Evolutionary conservation across 179 eudicot species (phyloP).

Genomic region (Beta lomatogona): DNA sequence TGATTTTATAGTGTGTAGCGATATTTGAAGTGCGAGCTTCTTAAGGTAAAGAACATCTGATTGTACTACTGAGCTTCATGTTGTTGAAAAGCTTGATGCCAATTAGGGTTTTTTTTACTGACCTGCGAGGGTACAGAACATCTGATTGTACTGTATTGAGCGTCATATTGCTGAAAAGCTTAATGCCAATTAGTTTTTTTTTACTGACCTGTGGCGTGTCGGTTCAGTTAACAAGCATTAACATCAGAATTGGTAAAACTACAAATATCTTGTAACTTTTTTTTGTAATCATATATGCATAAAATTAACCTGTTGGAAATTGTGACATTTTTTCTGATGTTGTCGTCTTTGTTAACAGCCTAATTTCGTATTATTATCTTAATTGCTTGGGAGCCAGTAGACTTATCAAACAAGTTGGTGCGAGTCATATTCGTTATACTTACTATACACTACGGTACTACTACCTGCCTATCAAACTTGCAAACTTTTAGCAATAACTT

Average conservation of each 20-base stretch:
- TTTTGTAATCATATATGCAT: no score
- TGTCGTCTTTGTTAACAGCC: neutral
- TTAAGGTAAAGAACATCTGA: neutral
- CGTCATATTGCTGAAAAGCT: neutral
- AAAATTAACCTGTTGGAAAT: neutral
- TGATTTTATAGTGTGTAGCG: neutral
- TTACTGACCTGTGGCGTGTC: neutral
- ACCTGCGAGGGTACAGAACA: neutral
- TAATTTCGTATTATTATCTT: neutral
- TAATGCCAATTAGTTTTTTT: conserved; percentile 1
- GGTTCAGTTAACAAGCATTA: neutral
- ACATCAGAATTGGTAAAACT: neutral
- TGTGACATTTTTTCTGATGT: neutral
- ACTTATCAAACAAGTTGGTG: neutral
- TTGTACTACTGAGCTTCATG: neutral
- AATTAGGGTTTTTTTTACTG: neutral
- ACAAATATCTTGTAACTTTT: no score
- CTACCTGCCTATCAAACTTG: no score
- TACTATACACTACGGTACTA: no score
- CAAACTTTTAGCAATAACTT: no score
- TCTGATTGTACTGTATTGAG: neutral
- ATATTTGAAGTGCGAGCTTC: neutral
- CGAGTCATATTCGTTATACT: no score
- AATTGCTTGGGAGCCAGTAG: neutral
- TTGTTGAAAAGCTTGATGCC: conserved; percentile 11